Conservation (phyloP, 1,284 basidiomycete genomes). For the Serendipita sp. region DNA sequence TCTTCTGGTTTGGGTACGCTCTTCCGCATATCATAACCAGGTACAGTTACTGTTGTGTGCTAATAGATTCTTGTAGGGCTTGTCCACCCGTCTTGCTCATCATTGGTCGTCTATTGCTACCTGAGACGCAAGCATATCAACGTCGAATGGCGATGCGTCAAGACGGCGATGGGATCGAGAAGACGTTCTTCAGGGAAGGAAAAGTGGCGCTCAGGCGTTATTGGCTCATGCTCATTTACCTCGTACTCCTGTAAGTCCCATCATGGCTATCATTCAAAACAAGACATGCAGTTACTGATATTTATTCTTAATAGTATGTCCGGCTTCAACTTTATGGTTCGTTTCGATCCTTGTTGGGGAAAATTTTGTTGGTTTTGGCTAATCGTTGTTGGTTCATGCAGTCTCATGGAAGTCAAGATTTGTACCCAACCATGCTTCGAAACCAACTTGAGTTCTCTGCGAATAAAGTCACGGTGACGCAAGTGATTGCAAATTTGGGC, state of each 20-base stretch:
- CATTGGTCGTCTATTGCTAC: conserved; percentile 52
- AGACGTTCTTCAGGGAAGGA: conserved; percentile 59
- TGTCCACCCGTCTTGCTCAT: conserved; percentile 52
- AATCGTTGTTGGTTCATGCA: conserved; percentile 8
- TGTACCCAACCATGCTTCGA: conserved; percentile 70
- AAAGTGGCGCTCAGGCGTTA: conserved; percentile 67
- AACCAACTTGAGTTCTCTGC: conserved; percentile 41
- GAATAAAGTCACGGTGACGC: conserved; percentile 24
- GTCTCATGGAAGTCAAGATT: conserved; percentile 25
- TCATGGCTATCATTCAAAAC: background rate
- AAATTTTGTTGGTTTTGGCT: conserved; percentile 4
- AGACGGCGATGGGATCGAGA: conserved; percentile 26
- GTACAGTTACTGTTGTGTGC: background rate
- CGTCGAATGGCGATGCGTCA: conserved; percentile 32
- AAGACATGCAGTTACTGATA: background rate
- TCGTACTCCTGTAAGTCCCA: conserved; percentile 46
- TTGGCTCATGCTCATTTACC: conserved; percentile 80
- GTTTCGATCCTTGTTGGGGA: background rate
- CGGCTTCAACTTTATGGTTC: conserved; percentile 70
- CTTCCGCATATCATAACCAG: background rate
- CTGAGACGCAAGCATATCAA: conserved; percentile 71
- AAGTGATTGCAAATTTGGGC: conserved; percentile 4
- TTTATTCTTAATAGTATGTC: conserved; percentile 9
- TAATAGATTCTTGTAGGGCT: background rate
- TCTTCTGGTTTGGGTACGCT: conserved; percentile 43